Base-by-base conservation (phyloP, 192 early-diverging fungal genomes). In the Umbelopsis sp. region DNA sequence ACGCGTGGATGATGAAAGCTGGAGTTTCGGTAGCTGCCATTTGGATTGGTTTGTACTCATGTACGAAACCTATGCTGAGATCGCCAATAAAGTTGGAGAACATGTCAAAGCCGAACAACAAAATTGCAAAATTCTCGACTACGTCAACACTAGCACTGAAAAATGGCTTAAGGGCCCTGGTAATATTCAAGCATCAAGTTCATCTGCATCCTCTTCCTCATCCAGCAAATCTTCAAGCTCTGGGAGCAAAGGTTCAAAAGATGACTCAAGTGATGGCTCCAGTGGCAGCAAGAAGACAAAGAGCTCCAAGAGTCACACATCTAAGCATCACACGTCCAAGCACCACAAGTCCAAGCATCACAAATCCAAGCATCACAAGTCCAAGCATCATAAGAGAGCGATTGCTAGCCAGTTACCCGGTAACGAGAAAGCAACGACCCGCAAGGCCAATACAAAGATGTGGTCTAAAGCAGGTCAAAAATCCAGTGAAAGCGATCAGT, bases 21-120 rank as follows among this genome's bases (percentile, higher is more conserved):
- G 61, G 27, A 35, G 67, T 15, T 78, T 78, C 68, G 51, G 51
- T 22, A 21, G 45, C n/a, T 70, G 53, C 52, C 76, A 78, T 12
- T 44, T 78, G 27, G 76, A 78, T 46, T 78, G 44, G 44, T 78
- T 74, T 65, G 72, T 73, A 18, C 50, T 71, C 27, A 58, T 46
- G 33, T 71, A 55, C 15, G 48, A 50, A 35, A 46, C 23, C 15
- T 71, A 71, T 46, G 44, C 41, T 46, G 23, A 58, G 4, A 50
- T 55, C 13, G 25, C 55, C 25, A 61, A 61, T 25, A 61, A 61
- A 61, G 55, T 61, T 61, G 55, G 55, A 4, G 55, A 61, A 61
- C 55, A 61, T 61, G 55, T 61, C 55, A 61, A 61, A 35, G 55
- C 55, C 13, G 55, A 35, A 18, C 23, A 27, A 2, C 13, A 30